Conservation (phyloP, 306 rosid species). For the Medicago ruthenica region DNA sequence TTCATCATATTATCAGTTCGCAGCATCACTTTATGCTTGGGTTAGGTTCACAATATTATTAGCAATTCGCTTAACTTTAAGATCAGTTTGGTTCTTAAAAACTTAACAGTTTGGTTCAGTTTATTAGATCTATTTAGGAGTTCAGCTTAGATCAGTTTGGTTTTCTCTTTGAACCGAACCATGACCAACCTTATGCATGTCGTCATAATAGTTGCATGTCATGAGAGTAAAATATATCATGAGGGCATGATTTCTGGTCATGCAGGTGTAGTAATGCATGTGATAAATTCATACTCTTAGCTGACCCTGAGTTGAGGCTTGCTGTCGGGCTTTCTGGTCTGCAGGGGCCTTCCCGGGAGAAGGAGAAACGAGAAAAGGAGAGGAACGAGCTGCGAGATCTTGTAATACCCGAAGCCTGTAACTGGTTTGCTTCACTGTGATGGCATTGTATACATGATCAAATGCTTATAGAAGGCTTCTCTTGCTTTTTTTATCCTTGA, state of each 20-base stretch:
- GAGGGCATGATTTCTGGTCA: slow-evolving; percentile 96
- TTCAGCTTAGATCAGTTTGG: too few relatives aligned
- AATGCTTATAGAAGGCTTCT: slow-evolving; percentile 72
- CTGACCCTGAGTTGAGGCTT: slow-evolving; percentile 99
- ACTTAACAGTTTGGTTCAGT: too few relatives aligned
- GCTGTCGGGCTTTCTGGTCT: slow-evolving; percentile 99
- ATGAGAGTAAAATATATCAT: slow-evolving; percentile 76
- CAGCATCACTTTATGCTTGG: too few relatives aligned
- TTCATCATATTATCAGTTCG: too few relatives aligned
- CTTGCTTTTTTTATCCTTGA: slow-evolving; percentile 51
- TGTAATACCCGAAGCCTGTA: slow-evolving; percentile 72
- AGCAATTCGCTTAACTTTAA: too few relatives aligned
- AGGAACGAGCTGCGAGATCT: slow-evolving; percentile 98
- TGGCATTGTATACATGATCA: slow-evolving; percentile 55
- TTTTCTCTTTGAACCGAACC: too few relatives aligned
- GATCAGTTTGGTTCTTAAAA: too few relatives aligned
- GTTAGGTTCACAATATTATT: too few relatives aligned
- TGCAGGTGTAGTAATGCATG: slow-evolving; percentile 94
- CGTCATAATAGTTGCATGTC: slow-evolving; percentile 78
- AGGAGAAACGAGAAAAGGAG: slow-evolving; percentile 98
- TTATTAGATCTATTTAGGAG: too few relatives aligned
- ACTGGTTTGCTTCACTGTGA: slow-evolving; percentile 72
- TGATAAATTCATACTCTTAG: slow-evolving; percentile 96
- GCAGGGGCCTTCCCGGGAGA: slow-evolving; percentile 99
- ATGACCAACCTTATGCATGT: slow-evolving; percentile 49